phyloP scores from a whole-genome alignment of 306 rosid genomes.

The Prosopis cineraria region DNA sequence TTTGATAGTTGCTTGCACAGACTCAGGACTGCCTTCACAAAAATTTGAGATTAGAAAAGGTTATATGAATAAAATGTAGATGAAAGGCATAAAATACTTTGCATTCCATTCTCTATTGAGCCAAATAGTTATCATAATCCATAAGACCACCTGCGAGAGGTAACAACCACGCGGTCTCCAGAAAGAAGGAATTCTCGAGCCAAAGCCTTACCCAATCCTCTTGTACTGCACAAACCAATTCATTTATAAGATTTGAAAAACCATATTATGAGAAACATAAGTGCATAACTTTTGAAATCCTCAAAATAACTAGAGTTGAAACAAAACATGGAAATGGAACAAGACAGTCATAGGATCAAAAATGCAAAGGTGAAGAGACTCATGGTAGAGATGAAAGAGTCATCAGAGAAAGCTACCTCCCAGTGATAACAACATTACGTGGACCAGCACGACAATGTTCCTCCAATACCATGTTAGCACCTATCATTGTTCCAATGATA shows the following conservation, averaged over 20 bases:
- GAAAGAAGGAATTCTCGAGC: slow-evolving; percentile 97
- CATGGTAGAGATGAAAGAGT: not conserved
- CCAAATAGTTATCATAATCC: slow-evolving; percentile 11
- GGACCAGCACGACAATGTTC: slow-evolving; percentile 96
- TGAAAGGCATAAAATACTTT: slow-evolving; percentile 23
- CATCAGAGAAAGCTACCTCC: slow-evolving; percentile 58
- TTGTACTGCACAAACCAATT: slow-evolving; percentile 60
- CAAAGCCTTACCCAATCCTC: slow-evolving; percentile 95
- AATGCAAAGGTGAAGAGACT: not conserved
- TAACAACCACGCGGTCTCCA: slow-evolving; percentile 82
- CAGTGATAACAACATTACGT: slow-evolving; percentile 87
- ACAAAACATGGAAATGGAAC: not conserved
- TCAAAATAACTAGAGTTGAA: slow-evolving; percentile 2
- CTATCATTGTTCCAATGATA: slow-evolving; percentile 93
- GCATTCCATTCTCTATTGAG: not conserved
- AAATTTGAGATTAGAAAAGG: slow-evolving; percentile 32
- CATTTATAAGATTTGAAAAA: slow-evolving; percentile 37
- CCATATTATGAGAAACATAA: slow-evolving; percentile 8
- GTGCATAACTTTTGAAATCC: slow-evolving; percentile 5
- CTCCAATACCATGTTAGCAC: slow-evolving; percentile 88
- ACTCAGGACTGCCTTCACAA: slow-evolving; percentile 72
- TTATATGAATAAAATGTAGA: slow-evolving; percentile 32
- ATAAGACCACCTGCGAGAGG: slow-evolving; percentile 87
- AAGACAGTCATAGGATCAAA: not conserved
- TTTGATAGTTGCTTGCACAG: slow-evolving; percentile 71